Base-by-base conservation (phyloP, 2,329 filamentous ascomycete species). In the Alternaria atra region DNA sequence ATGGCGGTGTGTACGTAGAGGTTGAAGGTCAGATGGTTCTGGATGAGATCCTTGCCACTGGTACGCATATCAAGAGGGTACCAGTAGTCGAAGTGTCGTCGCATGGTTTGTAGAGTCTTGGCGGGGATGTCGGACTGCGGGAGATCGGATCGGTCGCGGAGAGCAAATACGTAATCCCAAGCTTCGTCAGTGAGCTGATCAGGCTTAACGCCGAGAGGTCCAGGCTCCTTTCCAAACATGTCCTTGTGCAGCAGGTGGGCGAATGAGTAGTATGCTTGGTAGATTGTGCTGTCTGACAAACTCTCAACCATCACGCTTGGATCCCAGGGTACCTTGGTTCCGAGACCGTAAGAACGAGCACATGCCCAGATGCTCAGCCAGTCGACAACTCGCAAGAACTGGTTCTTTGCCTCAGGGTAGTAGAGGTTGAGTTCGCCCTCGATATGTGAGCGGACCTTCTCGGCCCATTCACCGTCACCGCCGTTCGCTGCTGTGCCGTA, bases 241-340 rank as follows among this genome's bases (percentile, higher is more conserved):
- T 98, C 95, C 52, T 87, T 88, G 81, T 97, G 93, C 32, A 97
- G 86, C 40, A 84, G 76, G 67, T 87, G 85, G 4, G 85, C 81
- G 59, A 88, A 85, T 0, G 85, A 89, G 80, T 85, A 90, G 78
- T 86, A 89, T 12, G 84, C 89, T 88, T 93, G 92, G 83, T 99
- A 99, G 71, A 98, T 87, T 7, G 95, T 97, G 54, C 90, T 94
- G 80, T 99, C 94, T 71, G 89, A 93, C 80, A 98, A 84, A 83
- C 89, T 91, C 83, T 99, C 95, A 2, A 99, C 95, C 60, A 98
- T 85, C 83, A 96, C 95, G 67, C 91, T 86, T 55, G 87, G 86
- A 72, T 98, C 95, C 94, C 95, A 99, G 9, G 95, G 95, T 46
- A 99, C 87, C 81, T 93, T 95, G 5, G 94, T 95, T 47, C 95